phyloP scores from a whole-genome alignment of 2,329 filamentous ascomycete species.

The Colletotrichum sp. region DNA sequence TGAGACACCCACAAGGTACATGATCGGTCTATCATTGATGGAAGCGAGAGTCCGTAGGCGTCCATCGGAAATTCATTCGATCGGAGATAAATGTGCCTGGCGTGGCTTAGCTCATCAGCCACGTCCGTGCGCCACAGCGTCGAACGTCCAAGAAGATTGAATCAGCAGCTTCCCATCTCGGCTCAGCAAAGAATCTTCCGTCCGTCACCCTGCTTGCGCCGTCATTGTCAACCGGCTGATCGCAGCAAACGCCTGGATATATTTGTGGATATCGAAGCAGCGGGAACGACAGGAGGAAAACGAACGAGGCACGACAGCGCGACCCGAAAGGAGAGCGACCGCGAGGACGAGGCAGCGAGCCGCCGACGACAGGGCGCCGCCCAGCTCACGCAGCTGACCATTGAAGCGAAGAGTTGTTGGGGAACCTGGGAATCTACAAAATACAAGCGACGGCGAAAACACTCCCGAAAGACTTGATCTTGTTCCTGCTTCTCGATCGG shows the following conservation, averaged over 20 bases:
- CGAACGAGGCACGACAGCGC: background rate
- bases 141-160: slow-evolving; percentile 6
- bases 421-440: background rate
- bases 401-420: background rate
- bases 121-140: slow-evolving; percentile 1
- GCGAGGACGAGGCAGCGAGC: slow-evolving; percentile 1
- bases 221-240: background rate
- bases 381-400: background rate
- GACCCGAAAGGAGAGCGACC: background rate
- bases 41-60: background rate
- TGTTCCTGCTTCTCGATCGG: background rate
- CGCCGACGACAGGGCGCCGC: background rate
- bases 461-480: background rate
- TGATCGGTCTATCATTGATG: background rate
- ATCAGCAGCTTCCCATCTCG: background rate
- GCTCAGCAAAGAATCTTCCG: background rate
- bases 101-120: slow-evolving; percentile 8
- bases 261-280: background rate
- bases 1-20: background rate
- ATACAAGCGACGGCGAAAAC: background rate
- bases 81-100: background rate
- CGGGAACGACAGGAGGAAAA: background rate
- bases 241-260: background rate
- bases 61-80: background rate
- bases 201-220: background rate